These are phyloP conservation scores for Alternaria triticina DNA, from an alignment of 2,329 filamentous ascomycete genomes.

Conservation along the genomic window DNA sequence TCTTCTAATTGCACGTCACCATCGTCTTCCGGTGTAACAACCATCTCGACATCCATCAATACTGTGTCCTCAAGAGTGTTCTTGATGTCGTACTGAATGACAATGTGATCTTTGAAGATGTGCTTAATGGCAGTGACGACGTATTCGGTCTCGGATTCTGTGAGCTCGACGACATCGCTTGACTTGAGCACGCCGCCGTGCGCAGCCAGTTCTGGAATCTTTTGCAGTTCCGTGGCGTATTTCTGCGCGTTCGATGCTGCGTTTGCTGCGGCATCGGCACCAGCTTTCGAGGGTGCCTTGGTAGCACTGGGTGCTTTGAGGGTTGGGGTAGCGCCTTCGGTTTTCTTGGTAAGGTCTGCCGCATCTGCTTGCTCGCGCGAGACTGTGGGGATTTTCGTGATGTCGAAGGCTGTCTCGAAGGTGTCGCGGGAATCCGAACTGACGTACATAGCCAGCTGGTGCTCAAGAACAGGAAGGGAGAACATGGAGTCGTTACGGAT, in stretches of 20 bases:
- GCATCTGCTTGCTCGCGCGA: slow-evolving; percentile 95
- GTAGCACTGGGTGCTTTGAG: slow-evolving; percentile 90
- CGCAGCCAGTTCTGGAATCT: slow-evolving; percentile 87
- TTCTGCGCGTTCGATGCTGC: slow-evolving; percentile 83
- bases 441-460: slow-evolving; percentile 97
- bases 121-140: slow-evolving; percentile 94
- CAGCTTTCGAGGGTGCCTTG: slow-evolving; percentile 71
- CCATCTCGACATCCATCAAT: slow-evolving; percentile 58
- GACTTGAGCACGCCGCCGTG: slow-evolving; percentile 94
- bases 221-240: slow-evolving; percentile 84
- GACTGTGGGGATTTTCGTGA: slow-evolving; percentile 88
- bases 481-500: slow-evolving; percentile 98
- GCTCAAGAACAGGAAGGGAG: slow-evolving; percentile 91
- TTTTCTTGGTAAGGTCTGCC: slow-evolving; percentile 96
- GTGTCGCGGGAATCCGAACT: slow-evolving; percentile 87
- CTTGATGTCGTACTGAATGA: slow-evolving; percentile 96
- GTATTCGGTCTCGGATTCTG: slow-evolving; percentile 97
- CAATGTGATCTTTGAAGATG: slow-evolving; percentile 95
- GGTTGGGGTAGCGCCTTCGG: slow-evolving; percentile 88
- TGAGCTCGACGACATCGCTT: slow-evolving; percentile 83
- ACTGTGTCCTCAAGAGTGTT: slow-evolving; percentile 88
- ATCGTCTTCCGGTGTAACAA: slow-evolving; percentile 85
- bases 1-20: slow-evolving; percentile 75
- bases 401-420: slow-evolving; percentile 86
- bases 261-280: slow-evolving; percentile 76